Percentiles rank a stretch among this genome's conserved stretches.
Evolutionary conservation across 345 rosid genomes (phyloP).

Genomic region (Aquilaria sinensis): DNA sequence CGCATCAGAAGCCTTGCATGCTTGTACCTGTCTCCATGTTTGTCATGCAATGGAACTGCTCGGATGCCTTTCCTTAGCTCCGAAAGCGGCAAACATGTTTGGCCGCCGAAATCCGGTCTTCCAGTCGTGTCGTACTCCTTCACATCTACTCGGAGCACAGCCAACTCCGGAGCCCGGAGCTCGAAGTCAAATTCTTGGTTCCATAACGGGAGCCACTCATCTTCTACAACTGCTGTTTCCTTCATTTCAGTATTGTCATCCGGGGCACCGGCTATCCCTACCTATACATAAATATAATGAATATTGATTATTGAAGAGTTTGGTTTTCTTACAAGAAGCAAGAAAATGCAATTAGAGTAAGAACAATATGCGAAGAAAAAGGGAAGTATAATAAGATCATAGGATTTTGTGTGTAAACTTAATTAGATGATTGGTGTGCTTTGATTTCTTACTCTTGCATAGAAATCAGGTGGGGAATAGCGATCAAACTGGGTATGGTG

Average conservation of each 20-base stretch:
- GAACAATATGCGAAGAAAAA: too few species aligned
- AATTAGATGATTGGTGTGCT: not conserved
- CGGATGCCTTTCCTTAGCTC: conserved; percentile 50
- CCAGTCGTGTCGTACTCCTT: conserved; percentile 34
- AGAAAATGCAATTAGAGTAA: too few species aligned
- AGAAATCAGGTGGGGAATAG: conserved; percentile 88
- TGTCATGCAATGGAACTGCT: conserved; percentile 40
- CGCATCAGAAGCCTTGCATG: conserved; percentile 51
- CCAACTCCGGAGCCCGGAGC: conserved; percentile 43
- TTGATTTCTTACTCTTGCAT: conserved; percentile 39
- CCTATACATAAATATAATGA: conserved; percentile 25
- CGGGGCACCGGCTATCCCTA: conserved; percentile 48
- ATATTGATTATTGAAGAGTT: not conserved
- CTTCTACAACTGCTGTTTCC: conserved; percentile 20
- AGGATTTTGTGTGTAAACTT: not conserved
- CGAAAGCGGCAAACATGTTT: conserved; percentile 52
- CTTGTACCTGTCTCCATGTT: conserved; percentile 30
- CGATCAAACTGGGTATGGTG: conserved; percentile 54
- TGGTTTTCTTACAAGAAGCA: too few species aligned
- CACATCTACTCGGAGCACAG: conserved; percentile 45
- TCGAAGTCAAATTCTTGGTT: conserved; percentile 39
- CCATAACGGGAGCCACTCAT: conserved; percentile 46
- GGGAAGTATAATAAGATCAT: too few species aligned
- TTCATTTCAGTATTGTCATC: conserved; percentile 18
- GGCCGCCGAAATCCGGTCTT: conserved; percentile 50